A percentile compares a stretch with the other conserved stretches of the same genome.
Evolutionary conservation across 495 filamentous ascomycete genomes (phyloP).

Genomic region (Lineolata rhizophorae): DNA sequence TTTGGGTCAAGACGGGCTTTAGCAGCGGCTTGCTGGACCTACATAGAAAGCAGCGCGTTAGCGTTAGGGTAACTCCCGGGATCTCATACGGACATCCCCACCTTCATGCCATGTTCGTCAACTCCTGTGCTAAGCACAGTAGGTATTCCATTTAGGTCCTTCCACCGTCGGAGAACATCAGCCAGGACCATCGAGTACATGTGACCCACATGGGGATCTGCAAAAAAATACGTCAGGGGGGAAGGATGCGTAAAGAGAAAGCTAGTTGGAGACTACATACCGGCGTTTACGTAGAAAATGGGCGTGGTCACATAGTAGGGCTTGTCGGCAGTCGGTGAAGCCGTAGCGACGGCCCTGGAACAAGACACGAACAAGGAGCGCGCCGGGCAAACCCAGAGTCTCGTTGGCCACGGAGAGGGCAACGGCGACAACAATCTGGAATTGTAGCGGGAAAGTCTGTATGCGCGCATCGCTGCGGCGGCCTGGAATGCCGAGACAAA

Average conservation of each 20-base stretch:
- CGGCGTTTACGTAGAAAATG: conserved; percentile 98
- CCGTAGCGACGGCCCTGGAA: conserved; percentile 1
- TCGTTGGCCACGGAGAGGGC: neutral
- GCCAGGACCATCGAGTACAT: conserved; percentile 80
- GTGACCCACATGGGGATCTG: conserved; percentile 87
- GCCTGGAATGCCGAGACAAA: neutral
- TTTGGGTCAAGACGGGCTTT: conserved; percentile 38
- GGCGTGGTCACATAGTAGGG: conserved; percentile 92
- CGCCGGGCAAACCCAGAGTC: neutral
- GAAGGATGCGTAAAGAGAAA: no score
- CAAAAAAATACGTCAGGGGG: no score
- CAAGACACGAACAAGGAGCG: neutral
- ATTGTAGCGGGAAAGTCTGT: neutral
- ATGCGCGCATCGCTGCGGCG: neutral
- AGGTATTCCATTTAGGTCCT: conserved; percentile 44
- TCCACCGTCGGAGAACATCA: conserved; percentile 86
- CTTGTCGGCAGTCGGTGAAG: conserved; percentile 25
- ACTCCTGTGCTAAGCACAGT: conserved; percentile 75
- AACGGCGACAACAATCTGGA: neutral
- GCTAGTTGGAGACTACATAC: no score
- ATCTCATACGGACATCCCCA: conserved; percentile 7
- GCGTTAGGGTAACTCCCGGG: neutral
- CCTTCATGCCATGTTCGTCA: conserved; percentile 96
- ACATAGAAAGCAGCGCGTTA: no score
- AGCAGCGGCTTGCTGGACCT: conserved; percentile 68